phyloP scores from a whole-genome alignment of 306 rosid species.

The Prinsepia uniflora region DNA sequence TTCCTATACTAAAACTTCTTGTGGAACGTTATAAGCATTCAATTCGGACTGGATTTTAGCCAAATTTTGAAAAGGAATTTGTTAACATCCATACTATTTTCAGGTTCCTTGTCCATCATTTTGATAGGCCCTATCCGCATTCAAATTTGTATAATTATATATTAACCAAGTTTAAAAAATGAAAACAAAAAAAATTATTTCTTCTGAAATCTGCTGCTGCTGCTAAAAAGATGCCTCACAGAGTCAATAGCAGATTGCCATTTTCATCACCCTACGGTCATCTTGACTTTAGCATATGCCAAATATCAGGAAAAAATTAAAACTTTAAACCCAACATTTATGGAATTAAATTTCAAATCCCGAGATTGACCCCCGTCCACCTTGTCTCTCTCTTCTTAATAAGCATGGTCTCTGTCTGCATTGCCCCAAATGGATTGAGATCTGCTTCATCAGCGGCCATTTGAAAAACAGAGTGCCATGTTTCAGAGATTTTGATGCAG shows the following conservation, averaged over 20 bases:
- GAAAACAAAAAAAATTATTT: background rate
- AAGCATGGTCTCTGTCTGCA: constrained; percentile 14
- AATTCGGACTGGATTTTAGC: background rate
- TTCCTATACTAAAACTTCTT: background rate
- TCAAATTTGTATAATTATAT: too few species aligned
- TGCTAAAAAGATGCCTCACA: background rate
- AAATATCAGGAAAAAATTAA: constrained; percentile 19
- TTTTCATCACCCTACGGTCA: background rate
- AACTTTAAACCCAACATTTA: constrained; percentile 23
- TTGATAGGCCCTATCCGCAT: background rate
- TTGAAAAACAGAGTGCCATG: constrained; percentile 30
- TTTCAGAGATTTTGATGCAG: constrained; percentile 39
- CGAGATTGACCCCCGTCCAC: constrained; percentile 19
- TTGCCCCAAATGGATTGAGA: constrained; percentile 26
- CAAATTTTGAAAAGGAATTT: background rate
- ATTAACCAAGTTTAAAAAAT: background rate
- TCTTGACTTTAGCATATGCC: constrained; percentile 7
- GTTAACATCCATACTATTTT: background rate
- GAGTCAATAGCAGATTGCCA: constrained; percentile 3
- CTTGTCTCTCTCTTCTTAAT: constrained; percentile 4
- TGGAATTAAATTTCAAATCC: constrained; percentile 38
- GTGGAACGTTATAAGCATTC: background rate
- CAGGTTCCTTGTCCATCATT: background rate
- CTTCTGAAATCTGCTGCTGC: background rate
- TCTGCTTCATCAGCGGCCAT: constrained; percentile 29